Conservation (phyloP, 2,329 filamentous ascomycete species). For the Nakataea oryzae region DNA sequence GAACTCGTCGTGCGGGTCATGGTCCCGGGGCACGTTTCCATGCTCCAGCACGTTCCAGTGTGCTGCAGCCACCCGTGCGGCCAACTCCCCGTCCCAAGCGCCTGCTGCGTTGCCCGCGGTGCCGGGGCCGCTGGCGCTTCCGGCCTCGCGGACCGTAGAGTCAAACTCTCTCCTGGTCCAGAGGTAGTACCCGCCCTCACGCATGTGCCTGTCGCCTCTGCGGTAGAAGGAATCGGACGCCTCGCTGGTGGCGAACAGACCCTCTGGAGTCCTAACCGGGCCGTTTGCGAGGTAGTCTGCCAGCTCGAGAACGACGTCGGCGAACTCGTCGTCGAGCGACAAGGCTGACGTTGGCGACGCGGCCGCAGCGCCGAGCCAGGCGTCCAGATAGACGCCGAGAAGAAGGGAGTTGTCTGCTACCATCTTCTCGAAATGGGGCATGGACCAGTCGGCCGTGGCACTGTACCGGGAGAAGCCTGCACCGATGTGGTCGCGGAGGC, state of each 20-base stretch:
- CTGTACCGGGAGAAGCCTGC: slow-evolving; percentile 64
- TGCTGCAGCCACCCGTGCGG: slow-evolving; percentile 63
- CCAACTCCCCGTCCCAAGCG: slow-evolving; percentile 31
- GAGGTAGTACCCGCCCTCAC: slow-evolving; percentile 87
- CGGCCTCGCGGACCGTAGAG: slow-evolving; percentile 41
- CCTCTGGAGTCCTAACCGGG: slow-evolving; percentile 55
- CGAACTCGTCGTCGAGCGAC: slow-evolving; percentile 53
- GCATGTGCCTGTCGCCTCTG: slow-evolving; percentile 67
- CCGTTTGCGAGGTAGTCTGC: slow-evolving; percentile 68
- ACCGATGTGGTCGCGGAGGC: slow-evolving; percentile 44
- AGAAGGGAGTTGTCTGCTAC: slow-evolving; percentile 86
- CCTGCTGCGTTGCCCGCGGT: slow-evolving; percentile 19
- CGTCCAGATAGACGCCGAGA: slow-evolving; percentile 74
- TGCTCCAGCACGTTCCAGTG: slow-evolving; percentile 79
- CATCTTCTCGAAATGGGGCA: slow-evolving; percentile 97
- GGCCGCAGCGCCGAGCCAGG: slow-evolving; percentile 51
- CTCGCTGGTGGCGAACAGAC: slow-evolving; percentile 80
- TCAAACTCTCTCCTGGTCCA: slow-evolving; percentile 88
- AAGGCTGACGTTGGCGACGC: background rate
- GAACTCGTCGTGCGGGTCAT: slow-evolving; percentile 89
- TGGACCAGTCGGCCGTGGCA: slow-evolving; percentile 81
- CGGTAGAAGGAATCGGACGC: slow-evolving; percentile 76
- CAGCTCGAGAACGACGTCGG: slow-evolving; percentile 70
- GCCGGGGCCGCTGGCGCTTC: slow-evolving; percentile 13
- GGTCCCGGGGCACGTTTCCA: slow-evolving; percentile 73